phyloP scores from a whole-genome alignment of 495 filamentous ascomycete genomes.

The Evansstolkia leycettana region DNA sequence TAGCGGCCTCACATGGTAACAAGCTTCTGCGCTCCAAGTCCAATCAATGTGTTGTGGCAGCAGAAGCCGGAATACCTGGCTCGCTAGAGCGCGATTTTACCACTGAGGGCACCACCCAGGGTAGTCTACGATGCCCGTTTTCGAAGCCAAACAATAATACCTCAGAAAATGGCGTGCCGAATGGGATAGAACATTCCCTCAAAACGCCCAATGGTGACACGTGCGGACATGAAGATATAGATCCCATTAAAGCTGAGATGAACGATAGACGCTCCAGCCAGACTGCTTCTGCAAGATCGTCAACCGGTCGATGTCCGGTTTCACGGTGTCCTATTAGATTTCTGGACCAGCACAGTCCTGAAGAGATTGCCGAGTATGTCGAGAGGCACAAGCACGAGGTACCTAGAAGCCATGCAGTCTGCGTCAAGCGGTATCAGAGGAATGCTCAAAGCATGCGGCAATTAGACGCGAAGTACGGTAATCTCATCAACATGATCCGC shows the following conservation, averaged over 20 bases:
- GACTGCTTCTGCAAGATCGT: constrained; percentile 36
- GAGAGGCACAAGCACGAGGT: constrained; percentile 88
- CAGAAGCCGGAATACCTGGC: constrained; percentile 20
- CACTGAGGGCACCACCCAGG: constrained; percentile 29
- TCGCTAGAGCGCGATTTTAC: constrained; percentile 35
- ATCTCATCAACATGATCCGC: constrained; percentile 79
- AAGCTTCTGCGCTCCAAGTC: constrained; percentile 12
- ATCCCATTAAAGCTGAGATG: constrained; percentile 34
- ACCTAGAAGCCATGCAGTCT: constrained; percentile 80
- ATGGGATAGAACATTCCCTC: constrained; percentile 14
- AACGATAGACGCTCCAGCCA: constrained; percentile 25
- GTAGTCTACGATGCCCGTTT: constrained; percentile 34
- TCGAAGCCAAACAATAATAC: constrained; percentile 21
- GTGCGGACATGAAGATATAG: constrained; percentile 26
- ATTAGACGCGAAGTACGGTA: constrained; percentile 85
- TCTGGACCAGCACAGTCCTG: constrained; percentile 76
- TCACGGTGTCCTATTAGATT: constrained; percentile 80
- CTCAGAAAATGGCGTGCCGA: constrained; percentile 15
- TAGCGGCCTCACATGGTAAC: constrained; percentile 18
- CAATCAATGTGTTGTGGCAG: constrained; percentile 28
- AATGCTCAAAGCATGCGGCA: constrained; percentile 71
- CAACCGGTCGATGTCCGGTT: constrained; percentile 61
- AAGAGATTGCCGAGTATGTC: constrained; percentile 82
- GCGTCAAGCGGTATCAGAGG: constrained; percentile 73
- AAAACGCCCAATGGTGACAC: constrained; percentile 17